phyloP scores from a whole-genome alignment of 805 yeast species.

The Starmerella tilneyi region DNA sequence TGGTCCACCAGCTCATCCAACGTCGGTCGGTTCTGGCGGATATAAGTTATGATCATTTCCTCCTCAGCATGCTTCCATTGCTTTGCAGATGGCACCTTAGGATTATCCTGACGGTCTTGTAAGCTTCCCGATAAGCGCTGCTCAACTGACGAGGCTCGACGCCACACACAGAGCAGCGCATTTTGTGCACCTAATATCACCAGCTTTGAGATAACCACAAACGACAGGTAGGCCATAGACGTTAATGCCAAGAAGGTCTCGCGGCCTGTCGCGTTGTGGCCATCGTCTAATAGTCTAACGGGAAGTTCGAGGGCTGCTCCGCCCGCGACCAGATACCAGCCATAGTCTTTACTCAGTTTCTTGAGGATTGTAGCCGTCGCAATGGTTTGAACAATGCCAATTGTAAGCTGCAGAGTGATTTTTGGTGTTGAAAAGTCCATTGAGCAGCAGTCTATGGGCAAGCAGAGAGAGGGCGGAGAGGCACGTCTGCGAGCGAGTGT shows the following conservation, averaged over 20 bases:
- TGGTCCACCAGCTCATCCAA: neutral
- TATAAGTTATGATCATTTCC: neutral
- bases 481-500: too few relatives aligned
- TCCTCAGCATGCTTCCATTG: neutral
- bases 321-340: neutral
- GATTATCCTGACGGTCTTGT: too few relatives aligned
- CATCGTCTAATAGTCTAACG: neutral
- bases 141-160: too few relatives aligned
- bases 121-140: too few relatives aligned
- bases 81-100: too few relatives aligned
- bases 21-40: neutral
- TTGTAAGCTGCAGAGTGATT: neutral
- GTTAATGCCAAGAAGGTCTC: neutral
- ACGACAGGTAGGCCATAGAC: neutral
- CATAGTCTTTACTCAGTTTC: neutral
- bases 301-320: conserved; percentile 1
- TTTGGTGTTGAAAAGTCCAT: neutral
- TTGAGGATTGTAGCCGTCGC: neutral
- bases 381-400: neutral
- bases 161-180: too few relatives aligned
- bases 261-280: neutral
- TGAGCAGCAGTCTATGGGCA: neutral
- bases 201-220: neutral
- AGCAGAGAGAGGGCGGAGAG: too few relatives aligned
- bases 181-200: neutral